Evolutionary conservation across 345 rosid genomes (phyloP).

Genomic region (Corchorus olitorius): DNA sequence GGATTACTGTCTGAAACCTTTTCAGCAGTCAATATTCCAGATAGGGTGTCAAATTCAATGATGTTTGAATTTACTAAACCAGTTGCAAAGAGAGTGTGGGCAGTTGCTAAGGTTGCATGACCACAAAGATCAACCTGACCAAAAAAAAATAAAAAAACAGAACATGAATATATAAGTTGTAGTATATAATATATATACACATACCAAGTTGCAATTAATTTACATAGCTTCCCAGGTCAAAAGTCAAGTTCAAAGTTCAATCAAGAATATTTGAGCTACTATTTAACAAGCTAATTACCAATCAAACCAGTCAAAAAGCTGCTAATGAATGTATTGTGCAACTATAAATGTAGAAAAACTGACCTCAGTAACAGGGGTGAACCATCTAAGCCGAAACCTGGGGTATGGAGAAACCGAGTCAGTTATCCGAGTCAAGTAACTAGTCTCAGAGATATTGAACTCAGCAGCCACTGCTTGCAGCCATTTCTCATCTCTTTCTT

Average conservation of each 20-base stretch:
- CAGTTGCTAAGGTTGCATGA: constrained; percentile 86
- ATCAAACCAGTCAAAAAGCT: neutral
- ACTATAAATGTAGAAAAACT: neutral
- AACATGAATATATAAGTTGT: neutral
- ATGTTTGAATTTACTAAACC: constrained; percentile 49
- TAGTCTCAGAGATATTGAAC: constrained; percentile 56
- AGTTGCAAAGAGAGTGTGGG: constrained; percentile 60
- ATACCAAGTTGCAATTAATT: neutral
- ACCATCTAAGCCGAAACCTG: constrained; percentile 66
- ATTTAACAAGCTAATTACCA: neutral
- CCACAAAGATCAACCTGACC: constrained; percentile 75
- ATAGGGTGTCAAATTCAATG: constrained; percentile 68
- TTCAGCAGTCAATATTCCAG: constrained; percentile 69
- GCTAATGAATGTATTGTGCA: neutral
- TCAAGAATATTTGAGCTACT: neutral
- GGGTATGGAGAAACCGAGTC: constrained; percentile 28
- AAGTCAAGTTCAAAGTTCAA: neutral
- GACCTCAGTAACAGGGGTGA: constrained; percentile 56
- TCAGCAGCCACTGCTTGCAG: constrained; percentile 57
- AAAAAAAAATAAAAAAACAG: constrained; percentile 1
- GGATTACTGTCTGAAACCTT: constrained; percentile 35
- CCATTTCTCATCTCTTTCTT: constrained; percentile 67
- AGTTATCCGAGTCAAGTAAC: constrained; percentile 43
- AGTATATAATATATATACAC: too few relatives aligned
- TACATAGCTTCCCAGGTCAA: neutral